Conservation (phyloP, 2,329 filamentous ascomycete species). For the Botrytis cinerea region DNA sequence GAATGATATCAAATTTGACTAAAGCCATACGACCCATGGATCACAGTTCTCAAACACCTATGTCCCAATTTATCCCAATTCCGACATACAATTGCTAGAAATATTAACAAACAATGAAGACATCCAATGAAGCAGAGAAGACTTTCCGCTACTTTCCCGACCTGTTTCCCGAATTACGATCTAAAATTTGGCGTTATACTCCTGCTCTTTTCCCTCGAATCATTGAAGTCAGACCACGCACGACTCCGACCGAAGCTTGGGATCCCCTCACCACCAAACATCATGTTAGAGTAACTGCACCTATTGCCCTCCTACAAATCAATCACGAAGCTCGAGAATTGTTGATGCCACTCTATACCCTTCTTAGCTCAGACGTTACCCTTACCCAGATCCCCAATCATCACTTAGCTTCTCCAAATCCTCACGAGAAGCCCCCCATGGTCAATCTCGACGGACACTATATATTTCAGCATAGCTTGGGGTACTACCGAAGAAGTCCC, state of each 20-base stretch:
- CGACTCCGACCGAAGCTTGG: conserved; percentile 6
- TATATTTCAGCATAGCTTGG: conserved; percentile 15
- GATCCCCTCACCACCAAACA: conserved; percentile 14
- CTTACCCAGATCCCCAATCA: neutral
- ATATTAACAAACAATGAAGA: neutral
- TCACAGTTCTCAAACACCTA: neutral
- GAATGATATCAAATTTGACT: neutral
- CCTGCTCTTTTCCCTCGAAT: conserved; percentile 12
- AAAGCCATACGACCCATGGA: neutral
- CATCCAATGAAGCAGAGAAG: neutral
- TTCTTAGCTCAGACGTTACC: conserved; percentile 1
- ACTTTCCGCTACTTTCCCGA: neutral
- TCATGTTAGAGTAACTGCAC: neutral
- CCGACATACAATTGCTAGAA: neutral
- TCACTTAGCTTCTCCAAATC: neutral
- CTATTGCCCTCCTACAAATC: neutral
- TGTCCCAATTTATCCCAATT: neutral
- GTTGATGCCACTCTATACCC: neutral
- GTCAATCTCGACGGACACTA: conserved; percentile 6
- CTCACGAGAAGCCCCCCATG: neutral
- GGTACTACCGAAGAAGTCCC: neutral
- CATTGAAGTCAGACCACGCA: conserved; percentile 12
- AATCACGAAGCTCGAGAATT: neutral
- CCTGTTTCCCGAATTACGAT: neutral
- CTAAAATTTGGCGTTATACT: neutral